These are phyloP conservation scores for Fusarium musae DNA, from an alignment of 2,329 filamentous ascomycete genomes.

Conservation along the genomic window DNA sequence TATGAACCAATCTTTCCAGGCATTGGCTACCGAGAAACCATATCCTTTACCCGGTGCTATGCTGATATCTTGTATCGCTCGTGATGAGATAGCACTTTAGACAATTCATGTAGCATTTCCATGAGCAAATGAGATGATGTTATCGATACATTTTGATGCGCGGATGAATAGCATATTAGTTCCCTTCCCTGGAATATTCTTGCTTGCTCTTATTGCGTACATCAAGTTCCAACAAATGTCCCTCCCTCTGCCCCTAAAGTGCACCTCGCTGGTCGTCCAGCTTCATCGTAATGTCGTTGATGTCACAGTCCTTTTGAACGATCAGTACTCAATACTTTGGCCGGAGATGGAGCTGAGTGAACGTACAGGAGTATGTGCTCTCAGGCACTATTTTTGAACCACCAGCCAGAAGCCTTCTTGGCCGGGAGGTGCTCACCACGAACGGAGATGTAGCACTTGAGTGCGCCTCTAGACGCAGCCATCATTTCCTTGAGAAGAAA, in stretches of 20 bases:
- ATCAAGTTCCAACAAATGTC: slow-evolving; percentile 4
- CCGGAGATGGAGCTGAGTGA: not conserved
- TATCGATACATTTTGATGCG: not conserved
- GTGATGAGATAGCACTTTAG: not conserved
- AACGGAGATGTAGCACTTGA: slow-evolving; percentile 44
- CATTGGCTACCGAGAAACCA: not conserved
- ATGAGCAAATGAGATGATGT: not conserved
- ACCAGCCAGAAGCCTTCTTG: slow-evolving; percentile 29
- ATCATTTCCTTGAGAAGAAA: slow-evolving; percentile 45
- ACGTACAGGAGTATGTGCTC: not conserved
- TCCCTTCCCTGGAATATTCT: not conserved
- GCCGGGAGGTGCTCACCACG: slow-evolving; percentile 22
- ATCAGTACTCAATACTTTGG: not conserved
- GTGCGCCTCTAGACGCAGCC: slow-evolving; percentile 34
- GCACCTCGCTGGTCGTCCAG: not conserved
- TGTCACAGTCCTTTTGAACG: not conserved
- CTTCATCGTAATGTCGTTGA: not conserved
- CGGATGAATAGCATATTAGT: not conserved
- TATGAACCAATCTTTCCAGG: not conserved
- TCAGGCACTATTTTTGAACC: slow-evolving; percentile 33
- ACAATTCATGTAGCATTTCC: too few species aligned
- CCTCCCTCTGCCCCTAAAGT: not conserved
- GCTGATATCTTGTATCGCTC: not conserved
- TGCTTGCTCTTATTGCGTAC: not conserved
- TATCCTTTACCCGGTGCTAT: not conserved